Conservation (phyloP, 108 stramenopile genomes). For the Stephanodiscus triporus region DNA sequence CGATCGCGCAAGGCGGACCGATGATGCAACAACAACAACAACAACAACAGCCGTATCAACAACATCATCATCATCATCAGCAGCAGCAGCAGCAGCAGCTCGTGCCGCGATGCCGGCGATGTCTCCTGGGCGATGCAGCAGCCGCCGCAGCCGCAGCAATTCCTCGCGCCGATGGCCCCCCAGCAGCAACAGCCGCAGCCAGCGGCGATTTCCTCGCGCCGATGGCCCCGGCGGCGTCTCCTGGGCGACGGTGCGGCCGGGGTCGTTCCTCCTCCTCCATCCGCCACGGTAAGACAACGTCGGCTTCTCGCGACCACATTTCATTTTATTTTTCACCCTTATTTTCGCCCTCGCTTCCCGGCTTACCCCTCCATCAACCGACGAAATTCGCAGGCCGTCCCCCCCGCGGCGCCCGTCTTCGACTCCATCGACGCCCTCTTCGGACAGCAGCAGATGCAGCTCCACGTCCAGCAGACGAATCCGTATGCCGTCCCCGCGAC, state of each 20-base stretch:
- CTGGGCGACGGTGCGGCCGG: no score
- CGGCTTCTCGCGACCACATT: no score
- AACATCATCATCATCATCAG: constrained; percentile 12
- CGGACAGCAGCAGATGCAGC: constrained; percentile 19
- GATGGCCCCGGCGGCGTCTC: no score
- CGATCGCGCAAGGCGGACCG: not conserved
- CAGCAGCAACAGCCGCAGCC: not conserved
- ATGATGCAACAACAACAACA: not conserved
- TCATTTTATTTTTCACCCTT: no score
- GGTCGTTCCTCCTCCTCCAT: no score
- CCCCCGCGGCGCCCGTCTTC: no score
- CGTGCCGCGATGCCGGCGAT: constrained; percentile 23
- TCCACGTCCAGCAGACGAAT: constrained; percentile 3
- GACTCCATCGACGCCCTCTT: constrained; percentile 28
- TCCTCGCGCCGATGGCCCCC: constrained; percentile 1
- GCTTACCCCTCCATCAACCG: no score
- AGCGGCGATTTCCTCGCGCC: no score
- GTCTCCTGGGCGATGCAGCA: constrained; percentile 43
- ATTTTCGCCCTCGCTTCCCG: no score
- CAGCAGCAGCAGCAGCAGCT: constrained; percentile 23
- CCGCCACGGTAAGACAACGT: no score
- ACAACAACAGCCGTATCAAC: not conserved
- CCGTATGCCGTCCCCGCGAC: constrained; percentile 36
- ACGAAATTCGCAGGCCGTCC: no score
- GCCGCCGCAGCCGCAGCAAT: not conserved